Conservation (phyloP, 176 grass and related monocot genomes). For the Tillandsia fasciculata region DNA sequence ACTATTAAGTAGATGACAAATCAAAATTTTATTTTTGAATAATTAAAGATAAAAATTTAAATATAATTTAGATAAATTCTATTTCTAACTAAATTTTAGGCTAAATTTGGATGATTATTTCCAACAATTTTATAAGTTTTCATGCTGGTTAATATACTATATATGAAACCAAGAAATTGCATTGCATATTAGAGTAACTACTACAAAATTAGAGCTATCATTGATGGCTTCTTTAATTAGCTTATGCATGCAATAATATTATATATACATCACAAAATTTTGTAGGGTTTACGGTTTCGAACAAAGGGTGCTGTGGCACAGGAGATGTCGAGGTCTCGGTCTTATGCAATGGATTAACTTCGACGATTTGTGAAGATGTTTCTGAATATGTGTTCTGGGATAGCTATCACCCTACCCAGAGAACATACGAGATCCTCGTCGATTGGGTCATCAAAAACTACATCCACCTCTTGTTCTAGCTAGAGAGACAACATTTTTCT, state of each 20-base stretch:
- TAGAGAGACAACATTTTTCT: neutral
- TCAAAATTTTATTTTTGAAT: no score
- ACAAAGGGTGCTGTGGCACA: constrained; percentile 64
- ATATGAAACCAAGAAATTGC: no score
- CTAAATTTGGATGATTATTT: no score
- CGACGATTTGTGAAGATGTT: constrained; percentile 41
- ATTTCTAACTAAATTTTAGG: no score
- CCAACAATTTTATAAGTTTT: neutral
- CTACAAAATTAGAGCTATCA: neutral
- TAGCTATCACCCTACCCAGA: constrained; percentile 71
- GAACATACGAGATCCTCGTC: constrained; percentile 53
- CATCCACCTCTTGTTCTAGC: constrained; percentile 4
- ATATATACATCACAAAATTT: neutral
- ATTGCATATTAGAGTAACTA: no score
- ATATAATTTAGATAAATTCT: no score
- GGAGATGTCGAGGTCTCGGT: constrained; percentile 59
- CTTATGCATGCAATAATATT: neutral
- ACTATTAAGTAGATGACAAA: no score
- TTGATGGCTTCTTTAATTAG: neutral
- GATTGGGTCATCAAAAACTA: constrained; percentile 44
- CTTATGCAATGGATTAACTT: constrained; percentile 33
- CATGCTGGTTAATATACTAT: no score
- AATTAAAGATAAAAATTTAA: no score
- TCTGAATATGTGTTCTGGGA: constrained; percentile 65
- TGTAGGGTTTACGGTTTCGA: constrained; percentile 43